These are phyloP conservation scores for Trichoderma erinaceum DNA, from an alignment of 495 filamentous ascomycete species.

Conservation along the genomic window DNA sequence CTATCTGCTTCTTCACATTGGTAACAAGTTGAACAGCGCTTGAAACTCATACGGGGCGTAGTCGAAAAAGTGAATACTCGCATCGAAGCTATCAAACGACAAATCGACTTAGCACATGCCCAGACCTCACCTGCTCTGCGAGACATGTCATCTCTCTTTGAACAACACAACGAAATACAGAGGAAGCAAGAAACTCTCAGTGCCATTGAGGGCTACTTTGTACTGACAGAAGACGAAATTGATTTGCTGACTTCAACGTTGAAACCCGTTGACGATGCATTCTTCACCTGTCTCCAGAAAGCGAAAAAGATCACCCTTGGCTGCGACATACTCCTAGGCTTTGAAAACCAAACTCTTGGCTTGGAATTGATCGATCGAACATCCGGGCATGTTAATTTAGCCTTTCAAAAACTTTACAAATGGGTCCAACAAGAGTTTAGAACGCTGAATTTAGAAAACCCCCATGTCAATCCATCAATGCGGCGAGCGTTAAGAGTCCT, in stretches of 20 bases:
- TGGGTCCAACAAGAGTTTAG: constrained; percentile 96
- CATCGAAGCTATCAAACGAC: constrained; percentile 73
- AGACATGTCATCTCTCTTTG: constrained; percentile 69
- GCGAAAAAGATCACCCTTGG: constrained; percentile 85
- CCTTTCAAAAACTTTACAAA: constrained; percentile 88
- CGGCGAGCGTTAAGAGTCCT: constrained; percentile 79
- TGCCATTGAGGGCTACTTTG: constrained; percentile 78
- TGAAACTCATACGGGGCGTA: constrained; percentile 75
- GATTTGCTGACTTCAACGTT: constrained; percentile 64
- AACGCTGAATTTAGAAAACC: constrained; percentile 86
- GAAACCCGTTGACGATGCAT: constrained; percentile 77
- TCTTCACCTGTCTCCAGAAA: constrained; percentile 72
- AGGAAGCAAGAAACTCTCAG: constrained; percentile 79
- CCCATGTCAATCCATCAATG: constrained; percentile 82
- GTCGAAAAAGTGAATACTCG: constrained; percentile 72
- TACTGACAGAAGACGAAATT: constrained; percentile 73
- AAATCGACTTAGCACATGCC: constrained; percentile 65
- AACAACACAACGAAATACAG: constrained; percentile 69
- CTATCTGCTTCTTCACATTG: not conserved
- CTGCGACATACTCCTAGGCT: constrained; percentile 80
- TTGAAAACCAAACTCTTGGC: constrained; percentile 80
- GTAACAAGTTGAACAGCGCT: constrained; percentile 54
- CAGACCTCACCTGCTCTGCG: constrained; percentile 72
- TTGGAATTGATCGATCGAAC: constrained; percentile 88
- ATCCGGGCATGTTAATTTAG: constrained; percentile 76